Evolutionary conservation across 768 basidiomycete genomes (phyloP).

Genomic region (Rhizopogon roseolus): DNA sequence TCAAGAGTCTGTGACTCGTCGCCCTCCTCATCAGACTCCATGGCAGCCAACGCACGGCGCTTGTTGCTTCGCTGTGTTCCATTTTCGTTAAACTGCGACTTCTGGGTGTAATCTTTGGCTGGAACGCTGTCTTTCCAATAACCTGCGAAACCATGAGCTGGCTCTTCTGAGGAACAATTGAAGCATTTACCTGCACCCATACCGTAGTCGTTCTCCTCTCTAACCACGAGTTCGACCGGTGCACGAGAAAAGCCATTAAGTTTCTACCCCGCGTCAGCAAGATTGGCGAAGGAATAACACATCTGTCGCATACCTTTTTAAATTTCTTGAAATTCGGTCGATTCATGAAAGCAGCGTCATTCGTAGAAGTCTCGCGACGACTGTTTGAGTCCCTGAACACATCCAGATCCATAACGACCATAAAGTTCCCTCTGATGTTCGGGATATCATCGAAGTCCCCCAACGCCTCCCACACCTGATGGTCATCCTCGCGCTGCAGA

Average conservation of each 20-base stretch:
- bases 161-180: constrained; percentile 3
- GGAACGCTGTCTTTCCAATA: constrained; percentile 49
- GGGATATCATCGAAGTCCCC: constrained; percentile 63
- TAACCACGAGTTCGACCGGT: constrained; percentile 48
- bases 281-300: not conserved
- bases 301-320: constrained; percentile 46
- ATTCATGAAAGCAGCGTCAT: constrained; percentile 33
- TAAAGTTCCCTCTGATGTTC: constrained; percentile 69
- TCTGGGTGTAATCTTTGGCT: constrained; percentile 10
- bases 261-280: constrained; percentile 20
- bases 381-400: constrained; percentile 32
- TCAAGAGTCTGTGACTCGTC: constrained; percentile 10
- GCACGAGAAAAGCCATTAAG: constrained; percentile 17
- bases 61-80: constrained; percentile 11
- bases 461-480: constrained; percentile 53
- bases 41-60: constrained; percentile 24
- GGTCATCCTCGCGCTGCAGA: constrained; percentile 39
- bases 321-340: constrained; percentile 76
- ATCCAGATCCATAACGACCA: constrained; percentile 70
- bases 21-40: constrained; percentile 38
- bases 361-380: constrained; percentile 13
- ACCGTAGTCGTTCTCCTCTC: constrained; percentile 49
- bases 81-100: constrained; percentile 11
- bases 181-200: constrained; percentile 43
- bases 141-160: constrained; percentile 27